A percentile compares a stretch with the other conserved stretches of the same genome.
These are phyloP conservation scores for Ilyonectria sp. DNA, from an alignment of 2,329 filamentous ascomycete species.

Conservation along the genomic window DNA sequence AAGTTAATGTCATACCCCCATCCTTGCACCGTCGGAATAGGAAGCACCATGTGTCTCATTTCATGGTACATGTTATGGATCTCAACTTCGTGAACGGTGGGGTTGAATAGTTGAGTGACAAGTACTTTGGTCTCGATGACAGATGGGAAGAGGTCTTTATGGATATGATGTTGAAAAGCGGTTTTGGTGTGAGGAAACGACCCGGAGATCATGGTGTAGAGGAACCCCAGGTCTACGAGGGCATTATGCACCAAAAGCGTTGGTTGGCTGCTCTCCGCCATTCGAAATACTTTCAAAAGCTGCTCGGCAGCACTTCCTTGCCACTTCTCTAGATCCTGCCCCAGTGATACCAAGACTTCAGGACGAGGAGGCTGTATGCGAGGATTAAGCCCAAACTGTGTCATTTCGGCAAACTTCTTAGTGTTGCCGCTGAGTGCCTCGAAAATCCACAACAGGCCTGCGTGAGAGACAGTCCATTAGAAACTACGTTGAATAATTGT, in stretches of 20 bases:
- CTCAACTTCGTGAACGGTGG: neutral
- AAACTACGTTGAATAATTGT: neutral
- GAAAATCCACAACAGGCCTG: neutral
- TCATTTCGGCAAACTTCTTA: neutral
- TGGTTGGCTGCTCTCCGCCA: too few relatives aligned
- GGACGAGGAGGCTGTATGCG: neutral
- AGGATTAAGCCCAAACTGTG: neutral
- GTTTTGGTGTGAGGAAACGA: neutral
- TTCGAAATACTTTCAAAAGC: neutral
- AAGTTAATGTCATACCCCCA: neutral
- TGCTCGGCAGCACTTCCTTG: neutral
- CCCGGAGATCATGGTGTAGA: neutral
- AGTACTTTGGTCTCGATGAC: neutral
- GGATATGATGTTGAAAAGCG: neutral
- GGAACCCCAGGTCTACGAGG: neutral
- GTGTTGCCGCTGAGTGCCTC: neutral
- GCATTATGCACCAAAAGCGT: neutral
- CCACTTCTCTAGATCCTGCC: neutral
- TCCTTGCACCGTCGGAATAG: neutral
- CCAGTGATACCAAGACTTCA: neutral
- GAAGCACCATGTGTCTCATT: neutral
- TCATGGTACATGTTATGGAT: neutral
- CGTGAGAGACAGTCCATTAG: neutral
- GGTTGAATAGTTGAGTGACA: too few relatives aligned
- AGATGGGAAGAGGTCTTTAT: neutral